Percentiles rank a stretch among this genome's conserved stretches.
Evolutionary conservation across 305 asterid species (phyloP).

Genomic region (Striga hermonthica): DNA sequence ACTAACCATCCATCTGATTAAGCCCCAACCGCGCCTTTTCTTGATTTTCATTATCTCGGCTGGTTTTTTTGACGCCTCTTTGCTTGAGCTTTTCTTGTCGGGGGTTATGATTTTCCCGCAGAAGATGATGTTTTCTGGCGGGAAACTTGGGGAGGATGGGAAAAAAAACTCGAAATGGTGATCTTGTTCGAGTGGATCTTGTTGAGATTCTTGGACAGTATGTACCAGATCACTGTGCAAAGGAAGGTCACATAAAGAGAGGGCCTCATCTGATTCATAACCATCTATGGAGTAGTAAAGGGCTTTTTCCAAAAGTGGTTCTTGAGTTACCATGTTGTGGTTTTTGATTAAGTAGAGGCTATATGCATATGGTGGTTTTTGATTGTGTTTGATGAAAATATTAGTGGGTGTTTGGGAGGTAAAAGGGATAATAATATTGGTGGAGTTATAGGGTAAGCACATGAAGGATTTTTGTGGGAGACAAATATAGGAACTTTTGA

Average conservation of each 20-base stretch:
- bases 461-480: conserved; percentile 28
- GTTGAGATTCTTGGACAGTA: conserved; percentile 36
- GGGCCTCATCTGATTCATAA: conserved; percentile 49
- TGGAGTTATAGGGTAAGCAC: conserved; percentile 30
- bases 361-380: neutral
- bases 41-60: conserved; percentile 26
- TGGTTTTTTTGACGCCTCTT: conserved; percentile 9
- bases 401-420: conserved; percentile 16
- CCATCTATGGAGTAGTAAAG: conserved; percentile 27
- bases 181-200: conserved; percentile 37
- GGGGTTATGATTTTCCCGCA: conserved; percentile 59
- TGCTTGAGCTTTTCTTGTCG: conserved; percentile 26
- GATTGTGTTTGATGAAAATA: conserved; percentile 20
- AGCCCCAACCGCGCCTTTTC: conserved; percentile 27
- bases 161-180: conserved; percentile 47
- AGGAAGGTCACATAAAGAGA: conserved; percentile 63
- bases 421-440: conserved; percentile 12
- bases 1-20: conserved; percentile 28
- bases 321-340: conserved; percentile 31
- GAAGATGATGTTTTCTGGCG: conserved; percentile 54
- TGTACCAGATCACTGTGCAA: conserved; percentile 30
- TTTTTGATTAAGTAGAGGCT: neutral
- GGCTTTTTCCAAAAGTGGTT: conserved; percentile 26
- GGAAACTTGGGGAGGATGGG: conserved; percentile 27
- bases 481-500: conserved; percentile 32